Evolutionary conservation across 148 eudicot genomes (phyloP).

Genomic region (Spergularia marina): DNA sequence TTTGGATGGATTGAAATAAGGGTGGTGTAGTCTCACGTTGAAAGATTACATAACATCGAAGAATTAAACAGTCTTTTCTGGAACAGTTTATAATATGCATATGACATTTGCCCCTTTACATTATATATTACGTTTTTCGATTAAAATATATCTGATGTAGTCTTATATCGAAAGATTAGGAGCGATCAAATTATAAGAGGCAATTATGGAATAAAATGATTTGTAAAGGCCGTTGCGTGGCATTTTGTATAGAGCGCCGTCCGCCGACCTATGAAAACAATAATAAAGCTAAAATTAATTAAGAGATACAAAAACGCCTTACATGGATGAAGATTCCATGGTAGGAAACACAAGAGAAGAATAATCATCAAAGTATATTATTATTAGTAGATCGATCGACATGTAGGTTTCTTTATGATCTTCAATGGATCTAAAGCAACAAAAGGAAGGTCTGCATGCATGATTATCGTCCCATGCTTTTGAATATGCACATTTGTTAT

Average conservation of each 20-base stretch:
- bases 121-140: too few species aligned
- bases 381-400: constrained; percentile 8
- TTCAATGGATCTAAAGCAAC: constrained; percentile 8
- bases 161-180: too few species aligned
- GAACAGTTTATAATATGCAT: too few species aligned
- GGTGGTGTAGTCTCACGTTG: too few species aligned
- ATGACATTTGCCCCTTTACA: too few species aligned
- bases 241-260: not conserved
- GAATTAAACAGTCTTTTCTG: too few species aligned
- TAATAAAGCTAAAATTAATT: not conserved
- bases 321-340: not conserved
- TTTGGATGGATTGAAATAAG: too few species aligned
- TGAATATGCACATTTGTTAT: not conserved
- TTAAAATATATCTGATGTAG: too few species aligned
- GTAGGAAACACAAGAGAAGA: constrained; percentile 3
- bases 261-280: not conserved
- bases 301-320: not conserved
- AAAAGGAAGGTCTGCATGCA: not conserved
- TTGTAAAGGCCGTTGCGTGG: not conserved
- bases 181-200: too few species aligned
- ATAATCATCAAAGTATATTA: not conserved
- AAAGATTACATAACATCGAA: too few species aligned
- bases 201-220: too few species aligned
- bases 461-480: not conserved
- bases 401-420: not conserved